These are phyloP conservation scores for Geotrichum restrictum DNA, from an alignment of 1,139 yeast species.

Conservation along the genomic window DNA sequence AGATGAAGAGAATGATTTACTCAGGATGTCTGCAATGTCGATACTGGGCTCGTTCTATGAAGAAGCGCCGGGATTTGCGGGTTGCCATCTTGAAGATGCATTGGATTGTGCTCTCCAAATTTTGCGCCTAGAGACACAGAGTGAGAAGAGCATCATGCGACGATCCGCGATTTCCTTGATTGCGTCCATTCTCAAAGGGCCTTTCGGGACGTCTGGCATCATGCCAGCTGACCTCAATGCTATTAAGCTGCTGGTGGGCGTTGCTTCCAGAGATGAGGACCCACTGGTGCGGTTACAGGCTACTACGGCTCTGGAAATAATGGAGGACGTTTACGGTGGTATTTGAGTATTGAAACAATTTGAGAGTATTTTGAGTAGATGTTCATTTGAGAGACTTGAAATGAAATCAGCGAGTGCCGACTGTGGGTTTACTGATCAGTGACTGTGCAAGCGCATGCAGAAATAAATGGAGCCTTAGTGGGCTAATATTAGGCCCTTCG, in stretches of 20 bases:
- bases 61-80: conserved; percentile 51
- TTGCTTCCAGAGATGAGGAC: conserved; percentile 17
- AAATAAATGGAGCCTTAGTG: too few relatives aligned
- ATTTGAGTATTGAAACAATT: too few relatives aligned
- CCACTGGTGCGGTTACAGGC: conserved; percentile 17
- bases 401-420: too few relatives aligned
- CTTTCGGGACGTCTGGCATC: neutral
- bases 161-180: conserved; percentile 71
- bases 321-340: neutral
- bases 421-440: too few relatives aligned
- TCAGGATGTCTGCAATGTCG: conserved; percentile 85
- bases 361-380: too few relatives aligned
- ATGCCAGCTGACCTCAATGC: neutral
- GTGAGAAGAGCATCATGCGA: conserved; percentile 55
- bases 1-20: conserved; percentile 48
- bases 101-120: conserved; percentile 77
- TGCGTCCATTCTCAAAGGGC: conserved; percentile 55
- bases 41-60: conserved; percentile 63
- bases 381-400: too few relatives aligned
- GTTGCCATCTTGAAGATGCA: conserved; percentile 48
- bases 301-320: conserved; percentile 1
- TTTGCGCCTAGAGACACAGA: conserved; percentile 52
- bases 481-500: too few relatives aligned
- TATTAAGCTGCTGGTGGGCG: conserved; percentile 1
- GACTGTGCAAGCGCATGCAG: too few relatives aligned